Base-by-base conservation (phyloP, 768 basidiomycete genomes). In the Thelephora aurantiotincta region DNA sequence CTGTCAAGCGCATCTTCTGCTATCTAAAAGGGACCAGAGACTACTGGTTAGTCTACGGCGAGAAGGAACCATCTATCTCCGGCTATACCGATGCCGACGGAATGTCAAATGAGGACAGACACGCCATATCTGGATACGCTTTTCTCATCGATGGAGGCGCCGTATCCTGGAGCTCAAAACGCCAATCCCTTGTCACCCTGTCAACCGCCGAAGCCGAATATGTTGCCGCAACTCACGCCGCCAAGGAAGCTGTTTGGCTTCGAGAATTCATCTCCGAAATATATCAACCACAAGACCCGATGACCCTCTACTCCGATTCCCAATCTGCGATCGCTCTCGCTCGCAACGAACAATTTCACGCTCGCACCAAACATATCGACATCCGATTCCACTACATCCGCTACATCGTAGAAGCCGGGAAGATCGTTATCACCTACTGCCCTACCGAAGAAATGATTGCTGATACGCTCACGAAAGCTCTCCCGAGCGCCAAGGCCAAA, bases 151-250 rank as follows among this genome's bases (percentile, higher is more conserved):
- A 60, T 33, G 59, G 60, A 14, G 52, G 63, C 0, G 53, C 60
- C 0, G 51, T 68, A 4, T 56, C 56, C 5, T 68, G 68, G 69
- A 57, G 52, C 12, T 61, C 64, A 2, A 65, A 64, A 52, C 55
- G 59, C 36, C 68, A 72, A 46, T 51, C 55, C 1, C 55, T 65
- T 20, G 54, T 68, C 6, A 57, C 62, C 3, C 58, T 65, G 5
- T 69, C 67, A 2, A 63, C 58, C 3, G 55, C 57, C 0, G 65
- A 68, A 49, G 57, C 63, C 9, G 63, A 69, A 51, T 66, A 68
- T 48, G 58, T 67, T 48, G 58, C 63, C 9, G 47, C 57, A 1
- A 57, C 63, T 6, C 61, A 68, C 44, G 56, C 63, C 12, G 23
- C 52, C 5, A 60, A 64, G 43, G 62, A 68, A 43, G 50, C 48